phyloP scores from a whole-genome alignment of 208 protist genomes.

The Lotmaria passim region DNA sequence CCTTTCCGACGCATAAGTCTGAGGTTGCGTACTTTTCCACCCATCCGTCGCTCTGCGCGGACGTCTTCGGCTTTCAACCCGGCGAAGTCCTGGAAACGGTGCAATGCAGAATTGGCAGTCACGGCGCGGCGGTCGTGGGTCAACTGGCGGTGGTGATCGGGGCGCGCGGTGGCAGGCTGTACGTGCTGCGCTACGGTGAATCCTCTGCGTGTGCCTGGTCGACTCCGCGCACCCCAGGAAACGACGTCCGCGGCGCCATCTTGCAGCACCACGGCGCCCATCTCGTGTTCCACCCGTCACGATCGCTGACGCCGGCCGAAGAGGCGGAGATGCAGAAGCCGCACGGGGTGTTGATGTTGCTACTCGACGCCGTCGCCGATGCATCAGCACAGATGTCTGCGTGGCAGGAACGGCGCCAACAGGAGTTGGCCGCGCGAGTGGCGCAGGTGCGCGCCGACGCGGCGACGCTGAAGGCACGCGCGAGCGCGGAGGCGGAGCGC shows the following conservation, averaged over 20 bases:
- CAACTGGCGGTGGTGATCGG: conserved; percentile 51
- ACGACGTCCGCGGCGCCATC: conserved; percentile 19
- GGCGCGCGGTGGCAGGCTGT: conserved; percentile 62
- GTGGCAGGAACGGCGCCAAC: background rate
- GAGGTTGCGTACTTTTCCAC: conserved; percentile 78
- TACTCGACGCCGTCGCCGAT: too few species aligned
- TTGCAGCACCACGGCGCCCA: conserved; percentile 6
- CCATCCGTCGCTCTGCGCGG: conserved; percentile 54
- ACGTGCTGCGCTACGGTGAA: conserved; percentile 55
- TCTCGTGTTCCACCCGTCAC: conserved; percentile 5
- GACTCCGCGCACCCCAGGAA: background rate
- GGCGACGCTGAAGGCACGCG: conserved; percentile 26
- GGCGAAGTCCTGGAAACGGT: conserved; percentile 58
- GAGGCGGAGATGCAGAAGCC: background rate
- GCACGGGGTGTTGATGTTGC: too few species aligned
- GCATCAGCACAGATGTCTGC: background rate
- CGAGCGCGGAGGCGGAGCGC: conserved; percentile 43
- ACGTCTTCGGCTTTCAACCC: conserved; percentile 65
- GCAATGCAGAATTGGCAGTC: too few species aligned
- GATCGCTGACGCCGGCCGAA: conserved; percentile 6
- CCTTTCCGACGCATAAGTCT: conserved; percentile 56
- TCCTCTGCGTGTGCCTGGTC: conserved; percentile 17
- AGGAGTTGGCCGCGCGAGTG: background rate
- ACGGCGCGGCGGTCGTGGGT: conserved; percentile 25
- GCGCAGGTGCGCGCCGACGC: conserved; percentile 5